phyloP scores from a whole-genome alignment of 139 green algal genomes.

The Nannochloris sp. region DNA sequence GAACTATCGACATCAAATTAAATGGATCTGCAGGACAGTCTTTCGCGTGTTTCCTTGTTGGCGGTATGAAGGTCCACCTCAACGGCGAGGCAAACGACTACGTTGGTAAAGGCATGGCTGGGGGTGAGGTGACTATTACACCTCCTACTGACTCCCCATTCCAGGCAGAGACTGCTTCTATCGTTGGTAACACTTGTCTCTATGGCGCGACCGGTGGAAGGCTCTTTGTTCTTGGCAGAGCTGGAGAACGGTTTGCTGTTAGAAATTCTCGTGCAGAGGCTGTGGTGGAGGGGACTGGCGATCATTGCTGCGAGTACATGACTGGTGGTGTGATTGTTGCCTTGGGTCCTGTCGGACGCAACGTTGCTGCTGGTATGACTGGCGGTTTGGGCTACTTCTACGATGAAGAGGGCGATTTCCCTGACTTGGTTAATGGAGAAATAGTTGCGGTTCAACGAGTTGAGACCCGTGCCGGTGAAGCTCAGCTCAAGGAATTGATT shows the following conservation, averaged over 20 bases:
- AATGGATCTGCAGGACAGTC: constrained; percentile 77
- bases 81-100: constrained; percentile 98
- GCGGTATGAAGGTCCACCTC: constrained; percentile 73
- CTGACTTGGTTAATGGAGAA: constrained; percentile 90
- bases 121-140: constrained; percentile 87
- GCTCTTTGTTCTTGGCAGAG: constrained; percentile 88
- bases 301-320: constrained; percentile 99
- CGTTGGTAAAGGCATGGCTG: constrained; percentile 97
- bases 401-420: constrained; percentile 88
- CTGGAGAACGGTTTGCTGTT: constrained; percentile 73
- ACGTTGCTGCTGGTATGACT: constrained; percentile 97
- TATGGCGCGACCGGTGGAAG: constrained; percentile 94
- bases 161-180: constrained; percentile 47
- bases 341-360: constrained; percentile 65
- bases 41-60: constrained; percentile 79
- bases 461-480: constrained; percentile 67
- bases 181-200: constrained; percentile 98
- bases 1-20: constrained; percentile 69
- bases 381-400: constrained; percentile 96
- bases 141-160: constrained; percentile 56
- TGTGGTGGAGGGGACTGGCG: constrained; percentile 92
- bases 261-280: constrained; percentile 87
- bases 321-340: constrained; percentile 63
- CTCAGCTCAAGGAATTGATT: constrained; percentile 82
- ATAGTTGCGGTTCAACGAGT: constrained; percentile 94